Conservation (phyloP, 2,329 filamentous ascomycete genomes). For the Hypoxylon sp. region DNA sequence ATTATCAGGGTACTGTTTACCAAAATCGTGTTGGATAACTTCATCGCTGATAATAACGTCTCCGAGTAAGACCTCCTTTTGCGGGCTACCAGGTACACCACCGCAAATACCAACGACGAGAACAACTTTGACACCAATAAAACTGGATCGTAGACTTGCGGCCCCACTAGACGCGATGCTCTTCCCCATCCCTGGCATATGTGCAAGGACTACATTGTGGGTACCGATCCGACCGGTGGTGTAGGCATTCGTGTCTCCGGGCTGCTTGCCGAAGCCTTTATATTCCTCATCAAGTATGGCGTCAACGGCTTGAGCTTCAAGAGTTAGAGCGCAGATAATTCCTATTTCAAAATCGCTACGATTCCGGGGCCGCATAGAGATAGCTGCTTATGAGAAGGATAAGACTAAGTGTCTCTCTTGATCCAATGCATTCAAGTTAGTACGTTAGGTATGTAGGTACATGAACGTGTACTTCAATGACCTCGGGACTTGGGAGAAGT, state of each 20-base stretch:
- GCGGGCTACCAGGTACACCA: neutral
- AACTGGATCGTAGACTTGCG: slow-evolving; percentile 3
- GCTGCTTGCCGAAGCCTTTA: neutral
- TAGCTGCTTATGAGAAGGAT: neutral
- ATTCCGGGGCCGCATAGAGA: neutral
- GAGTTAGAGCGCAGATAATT: slow-evolving; percentile 7
- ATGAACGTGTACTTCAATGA: neutral
- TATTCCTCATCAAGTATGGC: slow-evolving; percentile 13
- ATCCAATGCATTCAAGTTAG: too few species aligned
- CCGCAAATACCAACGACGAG: slow-evolving; percentile 14
- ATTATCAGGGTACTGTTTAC: slow-evolving; percentile 1
- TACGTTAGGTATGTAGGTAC: neutral
- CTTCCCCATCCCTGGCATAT: slow-evolving; percentile 11
- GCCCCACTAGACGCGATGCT: neutral
- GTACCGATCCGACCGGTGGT: slow-evolving; percentile 5
- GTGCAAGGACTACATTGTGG: slow-evolving; percentile 11
- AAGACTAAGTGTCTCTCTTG: neutral
- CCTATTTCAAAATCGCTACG: slow-evolving; percentile 3
- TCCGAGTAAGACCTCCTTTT: neutral
- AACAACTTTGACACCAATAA: neutral
- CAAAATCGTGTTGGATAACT: slow-evolving; percentile 10
- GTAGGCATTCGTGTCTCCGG: slow-evolving; percentile 5
- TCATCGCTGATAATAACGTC: slow-evolving; percentile 13
- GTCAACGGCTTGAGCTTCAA: slow-evolving; percentile 7
- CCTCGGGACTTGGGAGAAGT: slow-evolving; percentile 1